Evolutionary conservation across 73 alveolate species (phyloP).

Genomic region (Symbiodinium natans): DNA sequence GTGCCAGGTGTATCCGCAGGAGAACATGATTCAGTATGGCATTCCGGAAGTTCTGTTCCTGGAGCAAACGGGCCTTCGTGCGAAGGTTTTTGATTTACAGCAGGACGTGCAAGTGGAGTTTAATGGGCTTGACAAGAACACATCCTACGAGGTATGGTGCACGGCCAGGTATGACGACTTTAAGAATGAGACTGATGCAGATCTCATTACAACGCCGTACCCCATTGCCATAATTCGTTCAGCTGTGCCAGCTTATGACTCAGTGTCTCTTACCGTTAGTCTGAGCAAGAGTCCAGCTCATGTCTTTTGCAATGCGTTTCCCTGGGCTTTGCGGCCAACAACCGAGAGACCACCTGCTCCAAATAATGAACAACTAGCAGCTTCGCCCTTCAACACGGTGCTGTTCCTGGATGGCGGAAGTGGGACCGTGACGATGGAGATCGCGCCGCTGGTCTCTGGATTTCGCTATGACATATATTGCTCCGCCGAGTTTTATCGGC

Average conservation of each 20-base stretch:
- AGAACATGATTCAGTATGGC: not conserved
- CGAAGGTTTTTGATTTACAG: conserved; percentile 50
- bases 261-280: not conserved
- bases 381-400: conserved; percentile 55
- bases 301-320: conserved; percentile 75
- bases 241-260: conserved; percentile 17
- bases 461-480: conserved; percentile 61
- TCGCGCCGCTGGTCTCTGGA: not conserved
- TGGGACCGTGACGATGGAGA: conserved; percentile 48
- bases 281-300: conserved; percentile 84
- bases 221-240: conserved; percentile 41
- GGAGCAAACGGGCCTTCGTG: conserved; percentile 53
- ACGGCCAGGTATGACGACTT: conserved; percentile 77
- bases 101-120: conserved; percentile 57
- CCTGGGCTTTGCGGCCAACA: conserved; percentile 89
- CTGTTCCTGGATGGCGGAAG: conserved; percentile 49
- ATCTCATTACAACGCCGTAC: conserved; percentile 73
- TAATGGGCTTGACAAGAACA: not conserved
- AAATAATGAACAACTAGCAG: conserved; percentile 7
- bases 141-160: conserved; percentile 73
- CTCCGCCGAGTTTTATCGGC: conserved; percentile 80
- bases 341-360: conserved; percentile 69
- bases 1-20: conserved; percentile 77
- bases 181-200: conserved; percentile 64
- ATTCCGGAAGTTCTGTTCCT: conserved; percentile 44